Conservation (phyloP, 2,329 filamentous ascomycete genomes). For the Botryotinia narcissicola region DNA sequence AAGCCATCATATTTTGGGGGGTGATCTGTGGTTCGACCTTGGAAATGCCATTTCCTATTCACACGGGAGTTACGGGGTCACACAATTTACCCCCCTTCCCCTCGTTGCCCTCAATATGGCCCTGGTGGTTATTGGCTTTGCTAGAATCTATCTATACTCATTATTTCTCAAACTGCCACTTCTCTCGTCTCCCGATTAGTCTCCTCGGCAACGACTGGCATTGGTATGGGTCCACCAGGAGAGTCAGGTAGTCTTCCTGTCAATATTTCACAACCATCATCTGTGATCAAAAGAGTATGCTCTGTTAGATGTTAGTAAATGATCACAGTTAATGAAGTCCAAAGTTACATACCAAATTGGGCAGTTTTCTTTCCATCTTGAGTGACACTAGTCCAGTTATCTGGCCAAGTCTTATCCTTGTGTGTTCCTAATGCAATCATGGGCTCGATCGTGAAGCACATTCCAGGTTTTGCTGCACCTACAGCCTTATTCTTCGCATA, state of each 20-base stretch:
- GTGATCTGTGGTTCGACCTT: background rate
- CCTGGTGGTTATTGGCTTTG: background rate
- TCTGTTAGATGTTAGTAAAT: conserved; percentile 48
- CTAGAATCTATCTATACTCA: background rate
- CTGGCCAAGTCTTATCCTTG: conserved; percentile 93
- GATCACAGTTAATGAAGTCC: background rate
- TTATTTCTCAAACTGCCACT: conserved; percentile 5
- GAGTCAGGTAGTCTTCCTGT: conserved; percentile 64
- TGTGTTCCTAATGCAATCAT: conserved; percentile 95
- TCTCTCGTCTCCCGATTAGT: conserved; percentile 22
- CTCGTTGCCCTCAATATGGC: background rate
- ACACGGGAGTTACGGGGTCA: background rate
- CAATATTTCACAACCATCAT: conserved; percentile 76
- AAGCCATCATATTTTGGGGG: background rate
- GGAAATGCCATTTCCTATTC: background rate
- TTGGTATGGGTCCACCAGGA: conserved; percentile 67
- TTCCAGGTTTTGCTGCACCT: conserved; percentile 88
- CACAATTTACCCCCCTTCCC: background rate
- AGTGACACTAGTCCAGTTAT: conserved; percentile 97
- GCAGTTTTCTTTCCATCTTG: conserved; percentile 85
- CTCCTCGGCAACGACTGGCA: conserved; percentile 26
- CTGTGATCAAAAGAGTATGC: conserved; percentile 80
- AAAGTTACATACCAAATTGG: conserved; percentile 71
- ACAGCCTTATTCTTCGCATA: conserved; percentile 99
- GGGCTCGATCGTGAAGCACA: conserved; percentile 98